Conservation (phyloP, 1,284 basidiomycete species). For the Coriolopsis trogii region DNA sequence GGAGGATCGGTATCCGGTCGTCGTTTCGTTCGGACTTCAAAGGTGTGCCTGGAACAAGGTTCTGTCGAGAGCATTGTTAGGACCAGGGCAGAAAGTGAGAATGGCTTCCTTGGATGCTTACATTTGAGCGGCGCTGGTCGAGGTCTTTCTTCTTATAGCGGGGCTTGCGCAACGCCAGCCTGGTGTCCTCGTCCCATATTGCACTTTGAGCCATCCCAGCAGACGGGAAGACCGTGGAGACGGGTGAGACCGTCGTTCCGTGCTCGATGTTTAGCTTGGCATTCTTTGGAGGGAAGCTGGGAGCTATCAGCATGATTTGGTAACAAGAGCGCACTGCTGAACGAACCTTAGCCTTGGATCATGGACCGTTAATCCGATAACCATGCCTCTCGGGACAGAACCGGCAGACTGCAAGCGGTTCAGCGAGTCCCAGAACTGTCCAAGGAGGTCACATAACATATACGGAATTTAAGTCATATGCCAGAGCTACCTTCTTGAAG, state of each 20-base stretch:
- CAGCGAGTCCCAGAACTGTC: conserved; percentile 73
- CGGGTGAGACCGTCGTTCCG: conserved; percentile 26
- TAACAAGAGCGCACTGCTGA: not conserved
- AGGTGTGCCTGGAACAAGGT: conserved; percentile 74
- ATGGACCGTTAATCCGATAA: conserved; percentile 76
- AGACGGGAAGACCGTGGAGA: conserved; percentile 55
- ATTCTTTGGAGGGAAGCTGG: conserved; percentile 82
- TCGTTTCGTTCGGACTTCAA: conserved; percentile 72
- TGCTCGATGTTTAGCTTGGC: conserved; percentile 43
- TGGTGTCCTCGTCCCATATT: conserved; percentile 70
- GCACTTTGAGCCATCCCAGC: conserved; percentile 59
- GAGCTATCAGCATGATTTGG: not conserved
- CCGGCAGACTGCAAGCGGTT: conserved; percentile 63
- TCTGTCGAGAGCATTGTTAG: conserved; percentile 43
- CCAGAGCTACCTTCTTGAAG: conserved; percentile 57
- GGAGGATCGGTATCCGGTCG: conserved; percentile 78
- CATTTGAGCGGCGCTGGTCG: conserved; percentile 77
- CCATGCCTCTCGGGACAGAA: conserved; percentile 70
- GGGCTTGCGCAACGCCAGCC: conserved; percentile 60
- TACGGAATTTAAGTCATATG: not conserved
- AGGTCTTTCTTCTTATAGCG: conserved; percentile 82
- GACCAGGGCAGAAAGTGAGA: not conserved
- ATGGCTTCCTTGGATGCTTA: too few relatives aligned
- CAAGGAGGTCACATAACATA: not conserved
- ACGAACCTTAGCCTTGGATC: conserved; percentile 81